Evolutionary conservation across 306 rosid species (phyloP).

Genomic region (Mimosa bimucronata): DNA sequence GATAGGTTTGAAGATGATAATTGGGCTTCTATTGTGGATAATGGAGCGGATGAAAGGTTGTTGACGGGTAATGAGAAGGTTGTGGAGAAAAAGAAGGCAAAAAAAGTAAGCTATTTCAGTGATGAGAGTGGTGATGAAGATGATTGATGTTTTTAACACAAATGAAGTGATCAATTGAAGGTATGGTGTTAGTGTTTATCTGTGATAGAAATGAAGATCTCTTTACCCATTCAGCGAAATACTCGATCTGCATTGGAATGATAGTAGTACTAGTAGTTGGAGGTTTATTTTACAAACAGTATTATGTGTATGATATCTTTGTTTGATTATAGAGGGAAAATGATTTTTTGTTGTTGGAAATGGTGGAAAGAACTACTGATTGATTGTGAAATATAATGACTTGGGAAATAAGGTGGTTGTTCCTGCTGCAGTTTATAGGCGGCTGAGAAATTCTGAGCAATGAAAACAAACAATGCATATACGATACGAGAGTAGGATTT

Average conservation of each 20-base stretch:
- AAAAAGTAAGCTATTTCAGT: conserved; percentile 76
- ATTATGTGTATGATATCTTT: neutral
- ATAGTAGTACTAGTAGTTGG: neutral
- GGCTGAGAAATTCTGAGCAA: neutral
- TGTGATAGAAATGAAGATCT: neutral
- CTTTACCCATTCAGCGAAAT: neutral
- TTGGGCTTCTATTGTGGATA: conserved; percentile 89
- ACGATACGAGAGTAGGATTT: no score
- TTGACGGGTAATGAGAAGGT: conserved; percentile 38
- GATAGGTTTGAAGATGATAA: conserved; percentile 75
- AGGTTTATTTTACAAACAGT: neutral
- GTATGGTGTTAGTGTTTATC: conserved; percentile 10
- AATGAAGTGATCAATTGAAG: neutral
- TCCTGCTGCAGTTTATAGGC: neutral
- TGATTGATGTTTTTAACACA: conserved; percentile 30
- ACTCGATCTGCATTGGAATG: neutral
- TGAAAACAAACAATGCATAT: neutral
- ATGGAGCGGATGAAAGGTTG: conserved; percentile 52
- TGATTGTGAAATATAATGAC: neutral
- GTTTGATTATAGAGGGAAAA: neutral
- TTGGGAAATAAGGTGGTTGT: neutral
- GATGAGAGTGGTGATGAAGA: conserved; percentile 80
- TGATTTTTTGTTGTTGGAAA: neutral
- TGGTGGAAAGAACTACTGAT: neutral
- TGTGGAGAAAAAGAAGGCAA: conserved; percentile 54